Percentiles rank a stretch among this genome's conserved stretches.
Conservation (phyloP, 805 yeast genomes). For the Hanseniaspora thailandica region DNA sequence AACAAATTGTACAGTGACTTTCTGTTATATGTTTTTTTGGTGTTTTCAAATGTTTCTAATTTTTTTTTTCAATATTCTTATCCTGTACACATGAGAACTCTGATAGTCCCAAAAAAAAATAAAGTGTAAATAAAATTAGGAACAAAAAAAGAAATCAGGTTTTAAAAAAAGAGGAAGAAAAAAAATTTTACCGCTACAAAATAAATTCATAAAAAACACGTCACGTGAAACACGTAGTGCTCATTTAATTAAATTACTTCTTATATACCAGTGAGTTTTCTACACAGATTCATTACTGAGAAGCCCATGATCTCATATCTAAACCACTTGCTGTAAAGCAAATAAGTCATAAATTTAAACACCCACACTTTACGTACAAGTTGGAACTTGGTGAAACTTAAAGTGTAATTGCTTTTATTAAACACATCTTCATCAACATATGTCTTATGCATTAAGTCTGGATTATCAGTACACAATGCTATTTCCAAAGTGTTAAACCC, state of each 20-base stretch:
- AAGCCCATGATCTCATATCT: neutral
- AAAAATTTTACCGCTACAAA: neutral
- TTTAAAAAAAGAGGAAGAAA: neutral
- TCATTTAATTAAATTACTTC: neutral
- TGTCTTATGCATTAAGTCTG: conserved; percentile 1
- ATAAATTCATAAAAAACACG: neutral
- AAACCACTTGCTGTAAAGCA: conserved; percentile 12
- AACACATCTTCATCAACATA: neutral
- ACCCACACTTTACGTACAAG: neutral
- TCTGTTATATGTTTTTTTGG: no score
- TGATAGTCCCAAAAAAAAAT: no score
- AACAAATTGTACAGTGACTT: no score
- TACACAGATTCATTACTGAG: neutral
- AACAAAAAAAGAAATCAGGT: neutral
- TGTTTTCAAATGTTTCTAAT: no score
- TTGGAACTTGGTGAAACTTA: neutral
- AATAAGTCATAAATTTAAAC: neutral
- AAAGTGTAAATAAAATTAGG: neutral
- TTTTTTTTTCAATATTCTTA: no score
- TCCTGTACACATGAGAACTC: no score
- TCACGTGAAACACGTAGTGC: neutral
- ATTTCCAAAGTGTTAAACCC: neutral
- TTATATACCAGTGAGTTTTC: conserved; percentile 4
- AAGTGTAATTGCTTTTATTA: neutral
- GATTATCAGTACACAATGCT: conserved; percentile 14